Evolutionary conservation across 495 filamentous ascomycete species (phyloP).

Genomic region (Stereocaulon alpinum): DNA sequence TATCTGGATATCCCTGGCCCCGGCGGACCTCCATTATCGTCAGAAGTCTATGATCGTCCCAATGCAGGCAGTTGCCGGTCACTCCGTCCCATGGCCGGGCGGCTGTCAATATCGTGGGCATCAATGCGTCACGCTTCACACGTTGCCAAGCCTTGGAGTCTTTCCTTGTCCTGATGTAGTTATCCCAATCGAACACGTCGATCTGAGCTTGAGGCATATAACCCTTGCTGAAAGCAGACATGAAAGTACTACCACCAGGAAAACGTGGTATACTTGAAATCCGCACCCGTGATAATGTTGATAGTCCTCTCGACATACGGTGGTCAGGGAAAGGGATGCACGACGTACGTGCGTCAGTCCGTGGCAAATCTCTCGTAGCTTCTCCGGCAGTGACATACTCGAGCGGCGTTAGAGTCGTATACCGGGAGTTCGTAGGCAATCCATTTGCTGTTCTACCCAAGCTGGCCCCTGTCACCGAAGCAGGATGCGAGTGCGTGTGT

Average conservation of each 20-base stretch:
- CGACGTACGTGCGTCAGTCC: constrained; percentile 40
- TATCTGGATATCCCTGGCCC: constrained; percentile 56
- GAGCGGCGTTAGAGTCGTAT: constrained; percentile 45
- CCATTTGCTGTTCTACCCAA: constrained; percentile 54
- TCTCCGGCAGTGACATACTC: constrained; percentile 38
- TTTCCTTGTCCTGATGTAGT: constrained; percentile 22
- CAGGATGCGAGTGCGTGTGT: constrained; percentile 51
- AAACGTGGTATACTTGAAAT: constrained; percentile 33
- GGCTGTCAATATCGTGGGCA: constrained; percentile 47
- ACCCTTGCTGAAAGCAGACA: constrained; percentile 31
- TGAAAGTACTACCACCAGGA: constrained; percentile 39
- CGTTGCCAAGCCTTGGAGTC: constrained; percentile 39
- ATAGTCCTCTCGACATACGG: constrained; percentile 27
- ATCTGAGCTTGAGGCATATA: constrained; percentile 25
- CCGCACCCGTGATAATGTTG: constrained; percentile 18
- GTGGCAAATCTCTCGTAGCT: constrained; percentile 48
- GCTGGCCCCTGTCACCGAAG: constrained; percentile 20
- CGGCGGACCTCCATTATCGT: constrained; percentile 53
- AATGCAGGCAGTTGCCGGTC: constrained; percentile 45
- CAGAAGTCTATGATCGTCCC: constrained; percentile 44
- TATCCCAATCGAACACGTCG: constrained; percentile 19
- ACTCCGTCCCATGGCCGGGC: constrained; percentile 37
- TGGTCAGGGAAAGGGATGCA: constrained; percentile 59
- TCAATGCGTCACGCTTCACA: constrained; percentile 37
- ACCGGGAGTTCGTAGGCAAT: constrained; percentile 42